A percentile compares a stretch with the other conserved stretches of the same genome.
Conservation (phyloP, 2,329 filamentous ascomycete species). For the Didymella segeticola region DNA sequence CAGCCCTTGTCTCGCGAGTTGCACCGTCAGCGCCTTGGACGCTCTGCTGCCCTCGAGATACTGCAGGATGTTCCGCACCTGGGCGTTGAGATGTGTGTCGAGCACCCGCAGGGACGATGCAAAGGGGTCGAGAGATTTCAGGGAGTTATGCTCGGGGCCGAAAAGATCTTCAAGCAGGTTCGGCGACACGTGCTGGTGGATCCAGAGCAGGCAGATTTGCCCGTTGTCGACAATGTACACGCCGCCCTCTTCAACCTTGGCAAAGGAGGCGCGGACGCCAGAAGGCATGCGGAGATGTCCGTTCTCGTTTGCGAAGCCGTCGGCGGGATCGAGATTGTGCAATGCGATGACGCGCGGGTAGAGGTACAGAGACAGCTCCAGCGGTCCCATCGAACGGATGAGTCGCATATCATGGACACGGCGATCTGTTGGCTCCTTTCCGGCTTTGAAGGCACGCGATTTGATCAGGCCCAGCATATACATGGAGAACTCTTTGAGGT, state of each 20-base stretch:
- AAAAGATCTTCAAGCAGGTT: slow-evolving; percentile 92
- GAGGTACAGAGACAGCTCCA: slow-evolving; percentile 87
- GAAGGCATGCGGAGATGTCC: slow-evolving; percentile 87
- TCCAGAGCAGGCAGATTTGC: slow-evolving; percentile 88
- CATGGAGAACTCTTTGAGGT: slow-evolving; percentile 96
- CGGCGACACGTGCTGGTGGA: slow-evolving; percentile 89
- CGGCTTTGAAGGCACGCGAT: slow-evolving; percentile 89
- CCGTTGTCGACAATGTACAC: slow-evolving; percentile 96
- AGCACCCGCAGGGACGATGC: slow-evolving; percentile 80
- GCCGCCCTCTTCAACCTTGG: slow-evolving; percentile 87
- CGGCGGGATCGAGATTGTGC: slow-evolving; percentile 84
- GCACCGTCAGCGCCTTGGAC: slow-evolving; percentile 85
- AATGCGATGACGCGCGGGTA: slow-evolving; percentile 93
- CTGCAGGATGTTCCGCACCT: slow-evolving; percentile 91
- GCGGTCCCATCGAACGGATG: slow-evolving; percentile 84
- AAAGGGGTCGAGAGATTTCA: slow-evolving; percentile 83
- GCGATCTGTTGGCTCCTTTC: slow-evolving; percentile 87
- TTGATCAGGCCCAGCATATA: slow-evolving; percentile 91
- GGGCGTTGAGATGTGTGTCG: slow-evolving; percentile 90
- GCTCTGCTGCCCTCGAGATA: slow-evolving; percentile 82
- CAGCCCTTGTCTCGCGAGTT: slow-evolving; percentile 88
- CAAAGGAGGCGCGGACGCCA: slow-evolving; percentile 81
- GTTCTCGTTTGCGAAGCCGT: slow-evolving; percentile 92
- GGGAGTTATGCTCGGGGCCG: slow-evolving; percentile 72
- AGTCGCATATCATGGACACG: slow-evolving; percentile 90